phyloP scores from a whole-genome alignment of 2,329 filamentous ascomycete genomes.

The Cladosporium velox region DNA sequence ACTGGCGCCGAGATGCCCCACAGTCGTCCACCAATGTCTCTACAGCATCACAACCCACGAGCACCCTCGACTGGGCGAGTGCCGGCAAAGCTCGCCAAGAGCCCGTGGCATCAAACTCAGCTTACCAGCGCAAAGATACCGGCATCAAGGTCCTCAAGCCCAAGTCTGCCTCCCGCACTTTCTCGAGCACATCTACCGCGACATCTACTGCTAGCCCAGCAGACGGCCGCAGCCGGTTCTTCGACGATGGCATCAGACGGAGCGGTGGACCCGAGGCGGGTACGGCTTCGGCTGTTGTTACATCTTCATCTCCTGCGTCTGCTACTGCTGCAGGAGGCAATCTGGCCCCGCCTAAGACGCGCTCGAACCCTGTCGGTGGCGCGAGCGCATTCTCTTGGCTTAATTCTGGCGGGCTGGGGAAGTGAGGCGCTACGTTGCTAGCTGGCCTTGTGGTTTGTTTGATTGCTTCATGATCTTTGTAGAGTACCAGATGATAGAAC shows the following conservation, averaged over 20 bases:
- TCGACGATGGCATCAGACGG: constrained; percentile 49
- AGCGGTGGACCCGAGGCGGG: constrained; percentile 21
- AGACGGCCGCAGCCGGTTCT: constrained; percentile 39
- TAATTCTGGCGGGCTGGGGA: constrained; percentile 48
- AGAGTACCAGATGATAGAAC: constrained; percentile 4
- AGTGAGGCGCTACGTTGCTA: constrained; percentile 5
- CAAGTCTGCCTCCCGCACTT: constrained; percentile 60
- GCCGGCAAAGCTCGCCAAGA: constrained; percentile 19
- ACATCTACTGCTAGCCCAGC: constrained; percentile 33
- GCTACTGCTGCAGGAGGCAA: background rate
- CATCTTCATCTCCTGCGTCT: constrained; percentile 15
- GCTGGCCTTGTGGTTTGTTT: background rate
- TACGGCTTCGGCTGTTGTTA: constrained; percentile 14
- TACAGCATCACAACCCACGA: background rate
- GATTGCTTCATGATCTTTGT: background rate
- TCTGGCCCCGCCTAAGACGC: constrained; percentile 33
- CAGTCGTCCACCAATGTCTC: background rate
- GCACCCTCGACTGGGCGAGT: constrained; percentile 19
- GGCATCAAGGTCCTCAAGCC: constrained; percentile 92
- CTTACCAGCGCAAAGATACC: constrained; percentile 69
- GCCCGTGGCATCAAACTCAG: constrained; percentile 49
- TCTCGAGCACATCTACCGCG: constrained; percentile 36
- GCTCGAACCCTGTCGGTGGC: constrained; percentile 82
- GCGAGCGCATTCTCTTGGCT: constrained; percentile 94
- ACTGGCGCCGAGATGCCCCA: constrained; percentile 48